phyloP scores from a whole-genome alignment of 2,329 filamentous ascomycete genomes.

The Monosporascus ibericus region DNA sequence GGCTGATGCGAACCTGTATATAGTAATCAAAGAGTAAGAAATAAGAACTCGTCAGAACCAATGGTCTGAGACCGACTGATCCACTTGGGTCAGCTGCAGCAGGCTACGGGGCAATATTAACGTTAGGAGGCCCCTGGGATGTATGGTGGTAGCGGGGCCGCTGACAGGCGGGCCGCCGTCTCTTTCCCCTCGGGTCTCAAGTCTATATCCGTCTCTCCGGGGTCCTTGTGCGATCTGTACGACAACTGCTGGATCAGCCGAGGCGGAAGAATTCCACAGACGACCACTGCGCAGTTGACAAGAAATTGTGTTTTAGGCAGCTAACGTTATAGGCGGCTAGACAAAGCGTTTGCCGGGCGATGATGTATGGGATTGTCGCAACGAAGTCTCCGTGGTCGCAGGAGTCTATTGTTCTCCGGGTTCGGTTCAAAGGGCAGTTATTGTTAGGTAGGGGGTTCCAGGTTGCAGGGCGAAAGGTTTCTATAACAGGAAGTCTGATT shows the following conservation, averaged over 20 bases:
- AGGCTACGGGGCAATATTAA: background rate
- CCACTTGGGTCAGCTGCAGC: slow-evolving; percentile 6
- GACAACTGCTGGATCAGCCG: background rate
- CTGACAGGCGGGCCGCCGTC: background rate
- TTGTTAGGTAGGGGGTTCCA: background rate
- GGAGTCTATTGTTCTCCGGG: background rate
- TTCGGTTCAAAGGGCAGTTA: background rate
- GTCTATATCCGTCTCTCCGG: background rate
- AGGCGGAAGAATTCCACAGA: background rate
- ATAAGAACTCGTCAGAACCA: slow-evolving; percentile 13
- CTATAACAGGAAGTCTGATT: background rate
- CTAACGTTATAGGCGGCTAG: background rate
- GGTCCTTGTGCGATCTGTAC: background rate
- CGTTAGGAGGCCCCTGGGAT: background rate
- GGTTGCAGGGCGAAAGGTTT: background rate
- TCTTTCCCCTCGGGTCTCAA: background rate
- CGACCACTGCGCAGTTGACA: background rate
- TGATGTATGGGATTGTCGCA: background rate
- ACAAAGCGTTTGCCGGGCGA: background rate
- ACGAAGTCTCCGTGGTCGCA: background rate
- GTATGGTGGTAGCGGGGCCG: background rate
- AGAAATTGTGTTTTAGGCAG: background rate
- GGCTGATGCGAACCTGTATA: slow-evolving; percentile 24
- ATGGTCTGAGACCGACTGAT: slow-evolving; percentile 7
- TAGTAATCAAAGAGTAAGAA: slow-evolving; percentile 16